phyloP scores from a whole-genome alignment of 225 moss, liverwort and hornwort genomes.

The Asterella californica region DNA sequence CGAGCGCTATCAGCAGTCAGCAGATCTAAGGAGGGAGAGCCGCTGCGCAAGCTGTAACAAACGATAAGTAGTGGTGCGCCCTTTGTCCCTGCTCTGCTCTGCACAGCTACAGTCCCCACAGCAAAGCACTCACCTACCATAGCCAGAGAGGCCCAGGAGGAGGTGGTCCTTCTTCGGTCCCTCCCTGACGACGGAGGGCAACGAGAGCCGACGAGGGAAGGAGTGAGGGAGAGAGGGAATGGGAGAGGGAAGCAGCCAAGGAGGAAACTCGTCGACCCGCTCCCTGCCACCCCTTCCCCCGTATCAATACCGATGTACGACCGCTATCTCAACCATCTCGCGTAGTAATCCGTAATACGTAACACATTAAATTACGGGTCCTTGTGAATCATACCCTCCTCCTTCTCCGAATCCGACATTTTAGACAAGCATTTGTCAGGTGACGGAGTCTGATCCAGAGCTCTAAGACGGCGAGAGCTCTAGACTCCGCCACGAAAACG shows the following conservation, averaged over 20 bases:
- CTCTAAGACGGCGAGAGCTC: background rate
- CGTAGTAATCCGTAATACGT: background rate
- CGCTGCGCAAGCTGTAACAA: background rate
- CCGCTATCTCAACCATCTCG: background rate
- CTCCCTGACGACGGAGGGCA: background rate
- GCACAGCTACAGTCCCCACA: slow-evolving; percentile 12
- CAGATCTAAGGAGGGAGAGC: slow-evolving; percentile 3
- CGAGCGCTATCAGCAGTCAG: slow-evolving; percentile 5
- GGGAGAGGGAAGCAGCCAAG: background rate
- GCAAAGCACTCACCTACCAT: slow-evolving; percentile 15
- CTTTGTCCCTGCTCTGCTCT: background rate
- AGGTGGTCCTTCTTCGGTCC: background rate
- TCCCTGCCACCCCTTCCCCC: background rate
- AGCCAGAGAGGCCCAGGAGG: background rate
- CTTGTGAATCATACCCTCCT: background rate
- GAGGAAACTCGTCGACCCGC: background rate
- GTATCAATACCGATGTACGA: background rate
- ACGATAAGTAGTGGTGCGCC: slow-evolving; percentile 16
- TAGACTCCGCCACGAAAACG: background rate
- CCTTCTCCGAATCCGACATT: background rate
- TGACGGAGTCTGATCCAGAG: background rate
- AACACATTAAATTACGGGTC: background rate
- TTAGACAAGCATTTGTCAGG: too few species aligned
- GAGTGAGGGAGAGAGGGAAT: background rate
- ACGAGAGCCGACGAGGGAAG: background rate